Conservation (phyloP, 2,329 filamentous ascomycete genomes). For the Botrytis hyacinthi region DNA sequence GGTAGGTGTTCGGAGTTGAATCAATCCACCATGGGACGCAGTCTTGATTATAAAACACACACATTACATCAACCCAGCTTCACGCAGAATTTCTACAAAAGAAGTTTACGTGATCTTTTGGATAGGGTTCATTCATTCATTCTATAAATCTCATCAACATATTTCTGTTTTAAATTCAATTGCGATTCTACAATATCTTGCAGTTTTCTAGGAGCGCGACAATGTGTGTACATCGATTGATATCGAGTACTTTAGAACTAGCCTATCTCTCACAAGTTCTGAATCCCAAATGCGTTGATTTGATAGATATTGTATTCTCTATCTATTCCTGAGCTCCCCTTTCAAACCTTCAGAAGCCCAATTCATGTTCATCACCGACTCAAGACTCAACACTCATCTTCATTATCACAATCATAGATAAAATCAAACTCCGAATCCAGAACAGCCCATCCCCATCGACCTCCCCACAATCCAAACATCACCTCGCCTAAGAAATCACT, state of each 20-base stretch:
- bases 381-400: not conserved
- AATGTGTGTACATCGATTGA: not conserved
- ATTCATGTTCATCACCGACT: not conserved
- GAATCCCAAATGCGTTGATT: not conserved
- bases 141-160: too few relatives aligned
- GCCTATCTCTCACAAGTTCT: not conserved
- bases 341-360: not conserved
- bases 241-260: not conserved
- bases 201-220: accelerated
- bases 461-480: not conserved
- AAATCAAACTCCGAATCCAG: not conserved
- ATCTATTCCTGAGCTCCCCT: not conserved
- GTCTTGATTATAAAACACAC: too few relatives aligned
- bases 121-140: too few relatives aligned
- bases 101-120: too few relatives aligned
- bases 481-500: not conserved
- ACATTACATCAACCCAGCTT: too few relatives aligned
- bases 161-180: too few relatives aligned
- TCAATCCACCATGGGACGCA: not conserved
- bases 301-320: not conserved
- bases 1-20: not conserved
- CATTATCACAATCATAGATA: too few relatives aligned
- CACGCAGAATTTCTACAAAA: too few relatives aligned
- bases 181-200: not conserved
- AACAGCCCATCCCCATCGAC: not conserved